These are phyloP conservation scores for Pichia sp. DNA, from an alignment of 1,139 yeast species.

Conservation along the genomic window DNA sequence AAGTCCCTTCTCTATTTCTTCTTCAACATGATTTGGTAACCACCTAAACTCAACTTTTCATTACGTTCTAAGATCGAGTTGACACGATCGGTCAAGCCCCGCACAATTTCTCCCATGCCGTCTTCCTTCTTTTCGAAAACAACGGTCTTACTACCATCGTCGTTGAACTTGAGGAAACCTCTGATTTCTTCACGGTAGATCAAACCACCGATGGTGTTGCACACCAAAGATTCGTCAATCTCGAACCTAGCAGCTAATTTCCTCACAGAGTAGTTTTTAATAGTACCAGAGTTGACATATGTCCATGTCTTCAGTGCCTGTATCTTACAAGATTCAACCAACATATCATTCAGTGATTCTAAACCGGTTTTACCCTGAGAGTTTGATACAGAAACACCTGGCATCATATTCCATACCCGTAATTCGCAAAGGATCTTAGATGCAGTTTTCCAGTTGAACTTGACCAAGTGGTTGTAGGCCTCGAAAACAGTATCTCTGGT, in stretches of 20 bases:
- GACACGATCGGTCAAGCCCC: conserved; percentile 83
- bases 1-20: conserved; percentile 16
- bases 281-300: conserved; percentile 20
- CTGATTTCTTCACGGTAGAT: conserved; percentile 70
- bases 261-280: conserved; percentile 17
- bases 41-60: conserved; percentile 78
- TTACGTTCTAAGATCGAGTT: conserved; percentile 77
- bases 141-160: conserved; percentile 54
- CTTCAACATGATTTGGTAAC: conserved; percentile 41
- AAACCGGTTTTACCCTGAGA: conserved; percentile 15
- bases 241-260: conserved; percentile 42
- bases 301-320: conserved; percentile 34
- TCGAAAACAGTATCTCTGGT: conserved; percentile 91
- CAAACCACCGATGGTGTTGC: conserved; percentile 66
- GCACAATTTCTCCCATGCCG: conserved; percentile 83
- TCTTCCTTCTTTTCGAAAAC: conserved; percentile 72
- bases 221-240: conserved; percentile 52
- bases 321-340: conserved; percentile 64
- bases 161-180: conserved; percentile 60
- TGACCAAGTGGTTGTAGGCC: conserved; percentile 85
- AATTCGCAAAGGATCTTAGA: conserved; percentile 67
- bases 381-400: conserved; percentile 15
- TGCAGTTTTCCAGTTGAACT: conserved; percentile 86
- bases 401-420: conserved; percentile 68
- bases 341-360: conserved; percentile 35